phyloP scores from a whole-genome alignment of 805 yeast species.

The Saturnispora kantuleensis region DNA sequence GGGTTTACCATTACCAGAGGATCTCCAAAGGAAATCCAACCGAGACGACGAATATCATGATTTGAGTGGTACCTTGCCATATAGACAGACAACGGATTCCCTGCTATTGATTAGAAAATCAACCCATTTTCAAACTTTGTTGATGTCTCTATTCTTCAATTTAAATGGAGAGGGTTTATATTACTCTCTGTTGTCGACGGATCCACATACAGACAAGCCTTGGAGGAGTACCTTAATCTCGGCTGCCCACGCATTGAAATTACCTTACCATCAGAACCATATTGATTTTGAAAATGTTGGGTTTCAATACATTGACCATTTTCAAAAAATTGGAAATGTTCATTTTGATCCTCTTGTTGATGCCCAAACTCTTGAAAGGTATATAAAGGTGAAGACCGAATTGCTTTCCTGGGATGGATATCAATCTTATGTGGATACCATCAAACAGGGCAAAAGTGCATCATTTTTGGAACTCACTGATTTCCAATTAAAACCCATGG shows the following conservation, averaged over 20 bases:
- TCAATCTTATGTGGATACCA: slow-evolving; percentile 14
- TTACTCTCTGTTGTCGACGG: slow-evolving; percentile 27
- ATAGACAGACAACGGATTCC: slow-evolving; percentile 41
- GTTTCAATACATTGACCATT: slow-evolving; percentile 28
- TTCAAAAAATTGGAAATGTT: slow-evolving; percentile 43
- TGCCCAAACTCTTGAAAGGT: slow-evolving; percentile 19
- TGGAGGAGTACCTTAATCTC: slow-evolving; percentile 46
- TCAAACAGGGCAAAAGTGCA: slow-evolving; percentile 21
- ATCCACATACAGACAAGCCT: slow-evolving; percentile 34
- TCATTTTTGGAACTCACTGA: slow-evolving; percentile 26
- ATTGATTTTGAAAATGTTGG: slow-evolving; percentile 40
- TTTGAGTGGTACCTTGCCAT: slow-evolving; percentile 38
- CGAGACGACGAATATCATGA: slow-evolving; percentile 19
- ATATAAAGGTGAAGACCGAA: slow-evolving; percentile 15
- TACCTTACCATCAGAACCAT: slow-evolving; percentile 37
- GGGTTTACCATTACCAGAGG: slow-evolving; percentile 18
- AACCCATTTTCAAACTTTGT: slow-evolving; percentile 36
- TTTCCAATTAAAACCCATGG: slow-evolving; percentile 26
- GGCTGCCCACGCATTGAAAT: slow-evolving; percentile 34
- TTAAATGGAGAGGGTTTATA: slow-evolving; percentile 34
- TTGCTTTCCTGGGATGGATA: slow-evolving; percentile 14
- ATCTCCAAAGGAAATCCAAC: slow-evolving; percentile 4
- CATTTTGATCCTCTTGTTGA: slow-evolving; percentile 43
- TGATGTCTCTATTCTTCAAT: slow-evolving; percentile 41
- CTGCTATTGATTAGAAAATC: slow-evolving; percentile 39